Evolutionary conservation across 352 stramenopile genomes (phyloP), one percentile per base, ranked within the genome.

Genomic region (Blastocystis sp.): DNA sequence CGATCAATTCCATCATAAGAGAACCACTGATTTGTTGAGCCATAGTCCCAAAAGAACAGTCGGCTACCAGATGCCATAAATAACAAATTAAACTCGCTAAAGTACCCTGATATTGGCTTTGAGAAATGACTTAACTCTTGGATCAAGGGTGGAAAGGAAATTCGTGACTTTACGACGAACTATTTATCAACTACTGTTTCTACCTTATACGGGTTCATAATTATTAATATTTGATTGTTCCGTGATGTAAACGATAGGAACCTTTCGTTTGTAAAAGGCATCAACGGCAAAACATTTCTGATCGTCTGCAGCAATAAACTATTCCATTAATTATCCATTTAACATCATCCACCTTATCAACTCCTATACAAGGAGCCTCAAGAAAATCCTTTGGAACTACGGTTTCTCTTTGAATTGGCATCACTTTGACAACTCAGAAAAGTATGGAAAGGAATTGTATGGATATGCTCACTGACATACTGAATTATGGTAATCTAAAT

Each of bases 1-100:
- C 53, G 22, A 27, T n/a, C 30, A 44, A 84, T 68, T 33, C 30
- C 9, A 19, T 48, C 30, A 27, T 53, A 84, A 11, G 42, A 64
- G 33, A 84, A 53, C 73, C 73, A 84, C 15, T 40, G 73, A 11
- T 84, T 40, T 7, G 64, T 48, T 6, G 30, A 56, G 11, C 48
- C 73, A 22, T 66, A n/a, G 6, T 44, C 54, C 73, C 73, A 84
- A 57, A 84, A 84, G 42, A 58, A 84, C 15, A 84, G 51, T 40
- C 27, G 73, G 51, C 37, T 40, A 42, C 66, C 54, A 30, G 53
- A 84, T 54, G 64, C 64, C 17, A 84, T 57, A 53, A 53, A 66
- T 11, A 84, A 19, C 30, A 66, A 37, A 44, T 84, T 84, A 22
- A 69, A 53, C 22, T 84, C 73, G 19, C 44, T 58, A n/a, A 84